Evolutionary conservation across 176 grass and related monocot species (phyloP), one percentile per base, ranked within the genome.

Genomic region (Oryza glumipatula): DNA sequence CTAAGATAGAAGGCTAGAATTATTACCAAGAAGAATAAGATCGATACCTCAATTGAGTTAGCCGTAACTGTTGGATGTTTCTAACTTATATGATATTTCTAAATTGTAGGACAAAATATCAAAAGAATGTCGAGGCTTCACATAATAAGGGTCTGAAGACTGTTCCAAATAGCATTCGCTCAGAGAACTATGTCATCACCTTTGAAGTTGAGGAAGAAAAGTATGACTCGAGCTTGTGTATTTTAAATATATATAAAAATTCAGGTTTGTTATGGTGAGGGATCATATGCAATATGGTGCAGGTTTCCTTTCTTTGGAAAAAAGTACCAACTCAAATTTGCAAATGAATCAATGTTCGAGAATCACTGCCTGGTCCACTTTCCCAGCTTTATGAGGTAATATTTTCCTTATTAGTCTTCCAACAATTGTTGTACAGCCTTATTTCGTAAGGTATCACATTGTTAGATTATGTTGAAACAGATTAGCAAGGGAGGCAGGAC

Each of bases 161-260:
- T 66, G 88, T 95, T 86, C 88, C 96, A 70, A 91, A 88, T 90
- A 93, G 94, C 88, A 94, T 98, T 80, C 96, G 96, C 78, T 92
- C 96, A 7, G 96, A 98, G 79, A 98, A 98, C 85, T 98, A 98
- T 78, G 82, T 93, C 58, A 94, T 98, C 87, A 87, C 89, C 71
- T 98, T 98, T 75, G 96, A 98, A 91, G 78, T 95, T 28, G 96
- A 98, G 79, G 96, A 98, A 95, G 96, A 98, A 67, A 98, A 95
- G 96, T 98, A 95, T 87, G 76, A 68, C 13, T 60, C 75, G 10
- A 49, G 82, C 49, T 43, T 36, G 43, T 44, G 52, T 65, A 67
- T 48, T 71, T 56, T 52, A 52, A 52, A 23, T 72, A 67, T 23
- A 58, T 76, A 49, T 64, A 14, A 16, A 68, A 63, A 8, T 63